phyloP scores from a whole-genome alignment of 164 flowering plant species.

The Stephania yunnanensis region DNA sequence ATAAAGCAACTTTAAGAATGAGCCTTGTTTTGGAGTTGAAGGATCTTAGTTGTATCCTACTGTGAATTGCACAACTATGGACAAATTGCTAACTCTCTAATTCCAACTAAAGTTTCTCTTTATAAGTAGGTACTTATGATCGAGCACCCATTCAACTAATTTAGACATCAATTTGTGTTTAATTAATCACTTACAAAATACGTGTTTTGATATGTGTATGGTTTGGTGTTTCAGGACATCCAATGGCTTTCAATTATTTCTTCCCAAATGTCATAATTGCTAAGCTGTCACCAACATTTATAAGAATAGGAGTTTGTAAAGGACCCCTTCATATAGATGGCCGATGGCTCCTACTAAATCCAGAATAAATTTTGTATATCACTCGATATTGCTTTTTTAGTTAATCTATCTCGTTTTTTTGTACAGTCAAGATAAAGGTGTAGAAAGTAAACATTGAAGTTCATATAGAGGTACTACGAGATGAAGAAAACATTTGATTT shows the following conservation, averaged over 20 bases:
- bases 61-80: too few species aligned
- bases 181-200: constrained; percentile 33
- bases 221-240: constrained; percentile 53
- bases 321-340: constrained; percentile 62
- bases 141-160: constrained; percentile 76
- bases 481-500: too few species aligned
- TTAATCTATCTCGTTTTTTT: too few species aligned
- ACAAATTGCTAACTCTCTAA: constrained; percentile 36
- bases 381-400: too few species aligned
- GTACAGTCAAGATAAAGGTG: too few species aligned
- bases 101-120: constrained; percentile 84
- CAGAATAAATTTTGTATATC: too few species aligned
- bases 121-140: constrained; percentile 91
- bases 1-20: too few species aligned
- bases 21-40: too few species aligned
- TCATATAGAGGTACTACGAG: too few species aligned
- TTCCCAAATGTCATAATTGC: constrained; percentile 84
- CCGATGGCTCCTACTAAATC: constrained; percentile 37
- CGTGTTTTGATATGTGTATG: constrained; percentile 39
- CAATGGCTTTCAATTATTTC: constrained; percentile 41
- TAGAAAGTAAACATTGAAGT: too few species aligned
- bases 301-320: constrained; percentile 71
- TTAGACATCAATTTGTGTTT: constrained; percentile 49
- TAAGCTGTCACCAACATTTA: constrained; percentile 78
- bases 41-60: too few species aligned